Evolutionary conservation across 345 rosid species (phyloP).

Genomic region (Iberis pinnata): DNA sequence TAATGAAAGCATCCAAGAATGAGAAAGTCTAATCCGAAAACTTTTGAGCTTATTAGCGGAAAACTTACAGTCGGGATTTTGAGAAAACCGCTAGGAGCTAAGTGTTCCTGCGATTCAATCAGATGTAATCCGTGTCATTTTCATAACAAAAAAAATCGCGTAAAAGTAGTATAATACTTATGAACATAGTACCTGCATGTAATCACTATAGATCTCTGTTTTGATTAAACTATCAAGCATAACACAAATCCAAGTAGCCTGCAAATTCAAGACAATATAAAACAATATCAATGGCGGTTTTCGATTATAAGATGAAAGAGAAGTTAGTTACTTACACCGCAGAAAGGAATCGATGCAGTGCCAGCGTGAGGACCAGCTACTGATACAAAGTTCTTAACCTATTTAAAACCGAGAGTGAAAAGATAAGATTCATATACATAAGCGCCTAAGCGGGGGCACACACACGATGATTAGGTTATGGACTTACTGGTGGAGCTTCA

Average conservation of each 20-base stretch:
- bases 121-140: neutral
- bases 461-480: no score
- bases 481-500: constrained; percentile 74
- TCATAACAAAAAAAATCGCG: neutral
- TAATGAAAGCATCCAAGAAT: constrained; percentile 17
- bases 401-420: constrained; percentile 17
- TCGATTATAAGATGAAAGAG: neutral
- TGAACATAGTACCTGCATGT: constrained; percentile 49
- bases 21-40: neutral
- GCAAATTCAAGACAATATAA: constrained; percentile 11
- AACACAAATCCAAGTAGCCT: constrained; percentile 52
- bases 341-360: constrained; percentile 73
- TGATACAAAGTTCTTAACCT: constrained; percentile 79
- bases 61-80: constrained; percentile 78
- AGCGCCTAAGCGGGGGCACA: no score
- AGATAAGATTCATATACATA: no score
- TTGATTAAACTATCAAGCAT: constrained; percentile 58
- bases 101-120: constrained; percentile 64
- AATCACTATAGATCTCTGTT: constrained; percentile 56
- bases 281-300: neutral
- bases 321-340: constrained; percentile 52
- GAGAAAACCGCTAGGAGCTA: constrained; percentile 72
- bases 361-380: constrained; percentile 86
- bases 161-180: neutral
- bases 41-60: neutral